Base-by-base conservation (phyloP, 2,329 filamentous ascomycete species). In the Myriosclerotinia curreyana region DNA sequence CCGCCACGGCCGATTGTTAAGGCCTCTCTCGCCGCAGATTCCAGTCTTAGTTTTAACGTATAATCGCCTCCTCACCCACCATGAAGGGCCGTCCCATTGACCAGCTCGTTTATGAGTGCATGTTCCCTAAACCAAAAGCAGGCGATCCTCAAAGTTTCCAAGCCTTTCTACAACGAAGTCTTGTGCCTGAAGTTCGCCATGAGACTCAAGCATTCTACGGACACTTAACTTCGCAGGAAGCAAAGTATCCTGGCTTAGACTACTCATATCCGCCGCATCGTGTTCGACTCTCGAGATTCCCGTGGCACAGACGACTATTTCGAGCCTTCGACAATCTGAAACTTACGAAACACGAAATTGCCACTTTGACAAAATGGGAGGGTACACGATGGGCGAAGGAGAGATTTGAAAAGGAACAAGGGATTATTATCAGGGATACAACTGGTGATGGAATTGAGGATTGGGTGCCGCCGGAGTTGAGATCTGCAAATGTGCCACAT, bases 351-450 rank as follows among this genome's bases (percentile, higher is more conserved):
- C 78, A 80, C 70, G 90, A 94, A 74, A 91, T 94, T 69, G 81
- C 85, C 62, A 80, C 81, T 56, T 79, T 93, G 73, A 92, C 90
- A 65, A 88, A 90, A 72, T 94, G 90, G 90, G 90, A 93, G 78
- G 90, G 90, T 64, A 93, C 90, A 12, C 86, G 87, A 67, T 93
- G 90, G 90, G 90, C 90, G 66, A 88, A 92, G 73, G 88, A 92
- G 73, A 84, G 89, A 62, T 94, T 87, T 73, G 90, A 94, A 79
- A 82, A 83, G 64, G 90, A 93, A 72, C 88, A 92, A 71, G 86
- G 86, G 42, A 82, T 89, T 65, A 77, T 77, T 38, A 91, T 94
- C 67, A 76, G 79, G 55, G 90, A 94, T 73, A 92, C 90, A 7
- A 87, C 89, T 1, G 84, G 83, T 60, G 86, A 90, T 70, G 87